Base-by-base conservation (phyloP, 1,284 basidiomycete species). In the Laetiporus sulphureus region DNA sequence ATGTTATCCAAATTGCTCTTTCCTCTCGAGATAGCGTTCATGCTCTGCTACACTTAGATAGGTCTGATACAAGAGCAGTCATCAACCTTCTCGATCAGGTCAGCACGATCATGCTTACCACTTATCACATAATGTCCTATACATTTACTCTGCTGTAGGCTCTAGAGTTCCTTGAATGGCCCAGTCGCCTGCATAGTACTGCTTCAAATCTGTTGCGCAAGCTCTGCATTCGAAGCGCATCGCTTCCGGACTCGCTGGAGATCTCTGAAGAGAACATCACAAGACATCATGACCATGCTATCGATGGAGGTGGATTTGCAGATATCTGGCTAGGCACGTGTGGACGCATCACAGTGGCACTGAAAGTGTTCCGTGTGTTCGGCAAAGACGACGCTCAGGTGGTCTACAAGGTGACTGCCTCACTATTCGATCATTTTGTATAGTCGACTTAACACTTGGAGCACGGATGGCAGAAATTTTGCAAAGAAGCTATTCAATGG, bases 401-500 rank as follows among this genome's bases (percentile, higher is more conserved):
- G 12, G 23, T 35, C 13, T 18, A 25, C 22, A 32, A 41, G 40
- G 40, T 41, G 6, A 20, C 21, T 31, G 25, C 3, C 8, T 32
- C n/a, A 8, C 16, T 33, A 7, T 33, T 8, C 8, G 6, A 33
- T 18, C 10, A 6, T 18, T 33, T 27, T 15, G 22, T 11, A 27
- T 13, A 27, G 25, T 27, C 25, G 13, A 8, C 8, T 7, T 27
- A 27, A 27, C n/a, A n/a, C n/a, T n/a, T 27, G 7, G 13, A 7
- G 25, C 13, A 27, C 25, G 36, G 7, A 5, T 10, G 11, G 5
- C 13, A 41, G 42, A 25, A 22, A 15, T 44, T 36, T 32, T 41
- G 34, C 27, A 36, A 22, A 13, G 40, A 46, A 34, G 41, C 44
- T 3, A 31, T 48, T 6, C 4, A 40, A 11, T 48, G 47, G 47